These are phyloP conservation scores for Calonectria naviculata DNA, from an alignment of 2,329 filamentous ascomycete genomes.

Conservation along the genomic window DNA sequence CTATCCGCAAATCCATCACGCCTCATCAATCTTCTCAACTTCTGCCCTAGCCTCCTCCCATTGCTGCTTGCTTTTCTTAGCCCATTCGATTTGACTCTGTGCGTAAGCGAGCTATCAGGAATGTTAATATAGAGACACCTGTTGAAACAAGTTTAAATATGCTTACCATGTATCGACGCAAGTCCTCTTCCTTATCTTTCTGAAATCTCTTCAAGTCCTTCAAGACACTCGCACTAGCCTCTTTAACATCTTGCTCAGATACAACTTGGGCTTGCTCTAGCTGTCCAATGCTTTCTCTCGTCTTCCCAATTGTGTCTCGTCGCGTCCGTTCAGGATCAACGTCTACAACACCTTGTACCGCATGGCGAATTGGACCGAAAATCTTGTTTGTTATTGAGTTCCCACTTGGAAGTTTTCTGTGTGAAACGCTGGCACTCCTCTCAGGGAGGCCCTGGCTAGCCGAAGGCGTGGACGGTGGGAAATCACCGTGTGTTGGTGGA, in stretches of 20 bases:
- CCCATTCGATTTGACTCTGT: constrained; percentile 94
- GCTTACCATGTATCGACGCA: constrained; percentile 94
- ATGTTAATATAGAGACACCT: constrained; percentile 31
- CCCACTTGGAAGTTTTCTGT: constrained; percentile 86
- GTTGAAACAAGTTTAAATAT: constrained; percentile 18
- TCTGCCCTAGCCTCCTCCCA: constrained; percentile 93
- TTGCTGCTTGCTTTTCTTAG: constrained; percentile 86
- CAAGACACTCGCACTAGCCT: constrained; percentile 89
- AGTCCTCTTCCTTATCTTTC: constrained; percentile 92
- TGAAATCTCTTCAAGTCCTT: constrained; percentile 95
- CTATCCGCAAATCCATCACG: constrained; percentile 43
- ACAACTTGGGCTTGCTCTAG: constrained; percentile 92
- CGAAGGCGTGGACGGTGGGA: constrained; percentile 71
- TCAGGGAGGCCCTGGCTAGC: constrained; percentile 78
- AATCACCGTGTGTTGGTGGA: constrained; percentile 85
- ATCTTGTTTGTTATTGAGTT: constrained; percentile 94
- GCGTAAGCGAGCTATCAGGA: constrained; percentile 83
- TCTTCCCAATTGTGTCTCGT: constrained; percentile 95
- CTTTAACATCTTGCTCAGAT: constrained; percentile 90
- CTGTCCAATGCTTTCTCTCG: constrained; percentile 85
- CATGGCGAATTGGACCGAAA: constrained; percentile 94
- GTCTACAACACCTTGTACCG: constrained; percentile 95
- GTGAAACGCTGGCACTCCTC: constrained; percentile 59
- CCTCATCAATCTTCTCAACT: constrained; percentile 85
- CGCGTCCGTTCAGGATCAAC: constrained; percentile 94